Evolutionary conservation across 2,329 filamentous ascomycete genomes (phyloP).

Genomic region (Uncinocarpus reesii): DNA sequence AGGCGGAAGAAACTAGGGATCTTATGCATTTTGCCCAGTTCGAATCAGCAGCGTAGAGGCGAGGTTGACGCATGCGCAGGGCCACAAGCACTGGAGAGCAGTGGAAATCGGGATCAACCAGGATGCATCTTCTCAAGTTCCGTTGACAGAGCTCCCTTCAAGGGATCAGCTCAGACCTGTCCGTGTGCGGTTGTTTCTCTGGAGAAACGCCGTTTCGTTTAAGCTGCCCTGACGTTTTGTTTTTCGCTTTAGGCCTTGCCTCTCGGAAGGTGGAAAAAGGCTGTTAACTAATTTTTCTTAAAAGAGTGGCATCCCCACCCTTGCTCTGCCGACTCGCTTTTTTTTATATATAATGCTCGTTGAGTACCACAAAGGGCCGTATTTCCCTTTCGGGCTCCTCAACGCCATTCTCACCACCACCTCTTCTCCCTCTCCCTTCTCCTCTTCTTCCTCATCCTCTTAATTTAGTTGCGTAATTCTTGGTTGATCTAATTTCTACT

Average conservation of each 20-base stretch:
- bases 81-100: neutral
- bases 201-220: slow-evolving; percentile 8
- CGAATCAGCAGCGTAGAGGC: slow-evolving; percentile 7
- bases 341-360: neutral
- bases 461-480: slow-evolving; percentile 11
- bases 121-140: slow-evolving; percentile 1
- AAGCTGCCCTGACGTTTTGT: neutral
- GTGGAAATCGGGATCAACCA: neutral
- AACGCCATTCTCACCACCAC: neutral
- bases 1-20: neutral
- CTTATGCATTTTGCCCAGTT: slow-evolving; percentile 8
- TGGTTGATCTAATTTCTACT: neutral
- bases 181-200: slow-evolving; percentile 5
- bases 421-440: neutral
- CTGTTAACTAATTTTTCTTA: slow-evolving; percentile 1
- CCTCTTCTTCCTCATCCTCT: slow-evolving; percentile 4
- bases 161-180: slow-evolving; percentile 6
- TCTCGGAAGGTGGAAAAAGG: neutral
- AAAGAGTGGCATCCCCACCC: slow-evolving; percentile 5
- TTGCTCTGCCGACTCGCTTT: neutral
- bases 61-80: neutral
- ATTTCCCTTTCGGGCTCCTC: slow-evolving; percentile 7
- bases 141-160: slow-evolving; percentile 1
- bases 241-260: neutral
- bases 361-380: neutral